Evolutionary conservation across 495 filamentous ascomycete genomes (phyloP).

Genomic region (Astrocystis sublimbata): DNA sequence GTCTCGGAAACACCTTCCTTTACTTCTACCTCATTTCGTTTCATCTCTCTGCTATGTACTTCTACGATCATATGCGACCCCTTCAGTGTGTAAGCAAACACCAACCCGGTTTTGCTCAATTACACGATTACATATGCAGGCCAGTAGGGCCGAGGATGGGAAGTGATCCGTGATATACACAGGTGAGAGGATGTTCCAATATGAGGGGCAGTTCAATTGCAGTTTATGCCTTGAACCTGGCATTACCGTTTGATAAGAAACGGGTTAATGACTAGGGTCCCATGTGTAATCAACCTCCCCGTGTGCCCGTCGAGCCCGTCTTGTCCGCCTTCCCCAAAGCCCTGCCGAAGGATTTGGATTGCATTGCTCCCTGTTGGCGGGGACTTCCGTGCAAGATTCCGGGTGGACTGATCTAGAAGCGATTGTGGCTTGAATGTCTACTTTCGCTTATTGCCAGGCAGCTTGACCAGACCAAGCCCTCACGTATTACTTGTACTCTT

Average conservation of each 20-base stretch:
- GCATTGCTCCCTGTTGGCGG: slow-evolving; percentile 1
- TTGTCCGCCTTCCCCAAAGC: no score
- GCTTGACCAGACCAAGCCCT: no score
- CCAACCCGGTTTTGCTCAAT: background rate
- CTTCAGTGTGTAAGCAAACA: background rate
- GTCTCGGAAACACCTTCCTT: no score
- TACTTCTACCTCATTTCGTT: no score
- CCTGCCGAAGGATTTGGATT: background rate
- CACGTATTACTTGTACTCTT: background rate
- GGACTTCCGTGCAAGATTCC: background rate
- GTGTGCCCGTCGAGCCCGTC: background rate
- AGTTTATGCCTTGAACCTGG: background rate
- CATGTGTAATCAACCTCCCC: background rate
- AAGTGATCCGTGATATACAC: background rate
- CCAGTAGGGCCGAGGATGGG: background rate
- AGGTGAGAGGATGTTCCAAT: background rate
- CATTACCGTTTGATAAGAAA: background rate
- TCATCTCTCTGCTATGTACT: background rate
- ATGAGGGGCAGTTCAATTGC: slow-evolving; percentile 11
- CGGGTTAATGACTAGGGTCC: slow-evolving; percentile 6
- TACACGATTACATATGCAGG: background rate
- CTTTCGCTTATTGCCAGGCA: background rate
- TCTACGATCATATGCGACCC: background rate
- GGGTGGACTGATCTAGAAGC: background rate
- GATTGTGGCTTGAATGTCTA: background rate